These are phyloP conservation scores for Magnolia kwangsiensis DNA, from an alignment of 164 flowering plant species.

Conservation along the genomic window DNA sequence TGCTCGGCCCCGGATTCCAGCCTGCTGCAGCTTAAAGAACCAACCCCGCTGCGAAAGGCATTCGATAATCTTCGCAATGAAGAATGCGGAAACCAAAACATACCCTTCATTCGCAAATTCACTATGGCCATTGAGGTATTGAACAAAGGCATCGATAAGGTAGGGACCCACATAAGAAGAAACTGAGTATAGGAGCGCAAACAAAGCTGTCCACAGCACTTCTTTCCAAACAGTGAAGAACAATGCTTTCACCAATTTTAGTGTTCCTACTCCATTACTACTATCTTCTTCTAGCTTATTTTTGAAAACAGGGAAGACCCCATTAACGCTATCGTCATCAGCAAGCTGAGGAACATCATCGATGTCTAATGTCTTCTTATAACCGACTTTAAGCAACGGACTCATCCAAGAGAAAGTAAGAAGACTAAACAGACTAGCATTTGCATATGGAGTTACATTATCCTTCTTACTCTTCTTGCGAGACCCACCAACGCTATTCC, in stretches of 20 bases:
- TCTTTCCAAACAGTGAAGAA: conserved; percentile 43
- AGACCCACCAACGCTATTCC: conserved; percentile 8
- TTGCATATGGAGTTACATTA: conserved; percentile 26
- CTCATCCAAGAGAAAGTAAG: conserved; percentile 49
- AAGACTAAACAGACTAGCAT: conserved; percentile 30
- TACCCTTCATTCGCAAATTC: conserved; percentile 45
- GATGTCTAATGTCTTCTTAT: conserved; percentile 35
- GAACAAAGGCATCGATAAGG: conserved; percentile 65
- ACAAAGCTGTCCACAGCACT: conserved; percentile 40
- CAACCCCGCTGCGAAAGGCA: conserved; percentile 57
- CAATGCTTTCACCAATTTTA: conserved; percentile 46
- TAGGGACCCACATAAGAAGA: conserved; percentile 76
- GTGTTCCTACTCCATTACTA: conserved; percentile 28
- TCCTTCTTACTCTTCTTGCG: conserved; percentile 6
- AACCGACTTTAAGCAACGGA: conserved; percentile 32
- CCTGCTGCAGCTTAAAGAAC: conserved; percentile 50
- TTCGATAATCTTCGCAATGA: conserved; percentile 61
- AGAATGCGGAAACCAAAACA: conserved; percentile 46
- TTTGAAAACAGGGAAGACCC: conserved; percentile 25
- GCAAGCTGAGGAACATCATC: conserved; percentile 47
- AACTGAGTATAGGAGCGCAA: conserved; percentile 30
- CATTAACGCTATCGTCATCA: conserved; percentile 23
- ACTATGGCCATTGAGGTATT: conserved; percentile 49
- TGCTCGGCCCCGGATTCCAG: conserved; percentile 43
- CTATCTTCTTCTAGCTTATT: conserved; percentile 19